Conservation (phyloP, 768 basidiomycete genomes). For the Piloderma croceum region DNA sequence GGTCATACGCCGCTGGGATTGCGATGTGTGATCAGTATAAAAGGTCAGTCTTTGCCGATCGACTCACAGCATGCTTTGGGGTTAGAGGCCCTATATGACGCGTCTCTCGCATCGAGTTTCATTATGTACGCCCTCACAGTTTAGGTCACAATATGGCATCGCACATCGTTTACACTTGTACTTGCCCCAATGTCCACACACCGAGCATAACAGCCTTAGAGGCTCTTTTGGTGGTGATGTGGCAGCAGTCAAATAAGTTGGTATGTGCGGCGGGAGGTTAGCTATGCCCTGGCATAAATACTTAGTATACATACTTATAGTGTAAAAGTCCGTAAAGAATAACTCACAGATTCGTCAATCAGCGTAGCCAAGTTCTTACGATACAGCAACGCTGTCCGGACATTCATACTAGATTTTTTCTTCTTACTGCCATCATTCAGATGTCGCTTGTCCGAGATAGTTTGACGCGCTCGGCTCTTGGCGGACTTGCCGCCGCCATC, state of each 20-base stretch:
- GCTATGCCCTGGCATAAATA: slow-evolving; percentile 48
- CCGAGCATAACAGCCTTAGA: slow-evolving; percentile 70
- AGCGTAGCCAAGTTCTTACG: slow-evolving; percentile 71
- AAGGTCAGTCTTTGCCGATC: no score
- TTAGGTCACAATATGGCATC: slow-evolving; percentile 68
- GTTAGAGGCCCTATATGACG: no score
- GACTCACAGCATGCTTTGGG: no score
- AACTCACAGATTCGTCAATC: slow-evolving; percentile 74
- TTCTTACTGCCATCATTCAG: slow-evolving; percentile 48
- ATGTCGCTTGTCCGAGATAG: slow-evolving; percentile 72
- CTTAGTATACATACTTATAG: not conserved
- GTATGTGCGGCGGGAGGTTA: slow-evolving; percentile 42
- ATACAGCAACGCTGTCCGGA: slow-evolving; percentile 76
- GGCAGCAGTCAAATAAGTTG: slow-evolving; percentile 68
- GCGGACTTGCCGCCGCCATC: slow-evolving; percentile 43
- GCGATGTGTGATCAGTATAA: no score
- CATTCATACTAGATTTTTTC: slow-evolving; percentile 79
- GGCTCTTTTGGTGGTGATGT: slow-evolving; percentile 58
- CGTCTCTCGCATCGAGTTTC: slow-evolving; percentile 81
- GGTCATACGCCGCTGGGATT: no score
- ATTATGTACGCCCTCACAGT: slow-evolving; percentile 66
- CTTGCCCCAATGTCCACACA: slow-evolving; percentile 79
- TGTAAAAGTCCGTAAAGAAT: not conserved
- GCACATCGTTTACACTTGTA: slow-evolving; percentile 78
- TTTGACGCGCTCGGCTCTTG: slow-evolving; percentile 69